A percentile compares a stretch with the other conserved stretches of the same genome.
These are phyloP conservation scores for Astrephomene gubernaculifera DNA, from an alignment of 139 green algal genomes.

Conservation along the genomic window DNA sequence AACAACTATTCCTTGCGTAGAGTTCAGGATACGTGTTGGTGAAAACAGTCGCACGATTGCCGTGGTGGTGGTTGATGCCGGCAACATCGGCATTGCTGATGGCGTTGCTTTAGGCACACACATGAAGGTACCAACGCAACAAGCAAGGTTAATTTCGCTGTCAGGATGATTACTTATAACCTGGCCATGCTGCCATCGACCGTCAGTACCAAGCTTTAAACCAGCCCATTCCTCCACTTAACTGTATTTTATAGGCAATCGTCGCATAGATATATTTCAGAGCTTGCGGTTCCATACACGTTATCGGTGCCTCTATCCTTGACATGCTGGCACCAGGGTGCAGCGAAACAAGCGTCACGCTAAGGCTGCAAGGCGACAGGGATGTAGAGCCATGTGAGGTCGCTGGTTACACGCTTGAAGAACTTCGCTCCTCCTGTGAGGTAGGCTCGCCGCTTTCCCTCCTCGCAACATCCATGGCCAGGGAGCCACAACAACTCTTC, in stretches of 20 bases:
- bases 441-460: not conserved
- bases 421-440: slow-evolving; percentile 9
- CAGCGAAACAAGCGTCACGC: not conserved
- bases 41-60: no score
- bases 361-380: not conserved
- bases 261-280: not conserved
- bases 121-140: no score
- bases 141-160: no score
- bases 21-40: no score
- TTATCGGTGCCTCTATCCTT: not conserved
- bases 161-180: no score
- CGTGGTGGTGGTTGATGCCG: no score
- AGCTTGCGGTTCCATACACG: no score
- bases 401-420: not conserved
- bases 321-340: not conserved
- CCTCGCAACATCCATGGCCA: no score
- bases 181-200: no score
- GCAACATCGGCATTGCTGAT: no score
- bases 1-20: no score
- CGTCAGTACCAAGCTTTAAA: not conserved
- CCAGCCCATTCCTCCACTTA: not conserved
- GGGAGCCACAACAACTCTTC: not conserved
- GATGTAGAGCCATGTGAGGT: not conserved
- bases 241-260: not conserved
- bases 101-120: no score